Base-by-base conservation (phyloP, 2,329 filamentous ascomycete genomes). In the Ophiostoma sp. region DNA sequence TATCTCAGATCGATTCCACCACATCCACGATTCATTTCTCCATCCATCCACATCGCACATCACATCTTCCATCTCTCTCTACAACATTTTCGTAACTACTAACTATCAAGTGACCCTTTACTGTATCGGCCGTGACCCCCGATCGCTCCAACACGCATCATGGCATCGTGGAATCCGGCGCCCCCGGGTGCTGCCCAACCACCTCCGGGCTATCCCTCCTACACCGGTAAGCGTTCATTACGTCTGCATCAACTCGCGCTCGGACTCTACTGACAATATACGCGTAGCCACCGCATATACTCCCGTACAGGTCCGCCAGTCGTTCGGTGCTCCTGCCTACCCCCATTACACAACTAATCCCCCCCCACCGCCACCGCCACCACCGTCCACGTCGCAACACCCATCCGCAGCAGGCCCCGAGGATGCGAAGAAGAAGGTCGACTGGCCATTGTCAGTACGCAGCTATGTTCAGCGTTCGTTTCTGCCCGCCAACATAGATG, bases 401-500 rank as follows among this genome's bases (percentile, higher is more conserved):
- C 27, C 64, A 8, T 27, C 64, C 27, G 18, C 64, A 3, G 6
- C 69, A 16, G 27, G 67, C 1, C 44, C 66, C 18, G 70, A 71
- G 9, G 47, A 70, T 8, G n/a, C 71, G 1, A 73, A 72, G 77
- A 79, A 83, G 76, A 91, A 89, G 80, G 88, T 89, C 74, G 87
- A 90, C 73, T 98, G 92, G 89, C 89, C 93, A 44, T 81, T 86
- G 60, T 86, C 89, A n/a, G 92, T 98, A 70, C 90, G 93, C 74
- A 83, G 85, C 72, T 98, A 97, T 79, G 94, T 98, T 44, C 89
- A 93, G 75, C 88, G 93, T 75, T 93, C 93, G 40, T 98, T 98
- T 76, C 87, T 91, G 66, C 85, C 87, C 40, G 85, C 87, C 69
- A 91, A 93, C 76, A 81, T 88, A 72, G 84, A 90, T 71, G 75